Evolutionary conservation across 257 asterid genomes (phyloP), one percentile per base, ranked within the genome.

Genomic region (Osmanthus fragrans): DNA sequence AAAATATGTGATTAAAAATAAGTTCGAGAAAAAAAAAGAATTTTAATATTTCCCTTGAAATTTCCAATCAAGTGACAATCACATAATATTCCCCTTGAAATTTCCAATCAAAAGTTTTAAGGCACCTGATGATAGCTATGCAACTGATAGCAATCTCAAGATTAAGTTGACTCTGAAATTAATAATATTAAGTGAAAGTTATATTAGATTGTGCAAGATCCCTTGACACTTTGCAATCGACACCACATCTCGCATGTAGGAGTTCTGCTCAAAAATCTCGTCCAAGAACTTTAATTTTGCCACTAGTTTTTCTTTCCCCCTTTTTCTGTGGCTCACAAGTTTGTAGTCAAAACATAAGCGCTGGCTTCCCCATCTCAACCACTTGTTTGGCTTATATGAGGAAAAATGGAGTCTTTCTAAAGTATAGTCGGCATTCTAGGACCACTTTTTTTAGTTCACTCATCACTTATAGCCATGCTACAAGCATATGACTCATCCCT

Each of bases 401-500:
- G 13, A 25, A 25, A 60, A 60, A 60, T 2, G 7, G 33, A 23
- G 68, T 67, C n/a, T n/a, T 75, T 70, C 12, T 1, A 63, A 45
- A 33, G 37, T 8, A 9, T 39, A 12, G 45, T 39, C 34, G 58
- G 42, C 71, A 49, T 67, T 51, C 29, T 73, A 54, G 79, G 75
- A 68, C 78, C 81, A 39, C 45, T 13, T 68, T 68, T 69, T 23
- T 32, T 65, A 15, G 84, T 25, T 49, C 72, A 81, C 73, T 66
- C 75, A 51, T 7, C 56, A 65, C 23, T 76, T 49, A 23, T 71
- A 32, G 81, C 27, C 67, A 65, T 23, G 49, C 47, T 70, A 36
- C 65, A 45, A 16, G 37, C 80, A 25, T 25, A 67, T 69, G 75
- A 47, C 40, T 19, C 56, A 65, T 77, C 60, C 45, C 71, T 23